Base-by-base conservation (phyloP, 441 rosid genomes). In the Gossypium lobatum region DNA sequence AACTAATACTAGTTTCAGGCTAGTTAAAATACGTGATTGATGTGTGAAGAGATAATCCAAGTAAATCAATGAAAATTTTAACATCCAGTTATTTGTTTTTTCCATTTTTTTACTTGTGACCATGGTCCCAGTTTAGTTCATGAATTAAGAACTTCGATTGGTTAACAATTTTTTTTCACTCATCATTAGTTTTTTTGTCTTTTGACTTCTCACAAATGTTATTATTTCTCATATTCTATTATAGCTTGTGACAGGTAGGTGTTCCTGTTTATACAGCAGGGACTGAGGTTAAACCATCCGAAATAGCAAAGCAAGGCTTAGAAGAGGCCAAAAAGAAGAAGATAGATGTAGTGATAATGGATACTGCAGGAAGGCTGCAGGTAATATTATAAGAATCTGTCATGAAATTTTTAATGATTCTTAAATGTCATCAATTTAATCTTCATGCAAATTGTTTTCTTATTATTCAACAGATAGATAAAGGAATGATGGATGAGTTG, bases 341-440 rank as follows among this genome's bases (percentile, higher is more conserved):
- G 45, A 70, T 91, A 9, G 99, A 95, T 82, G 92, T 95, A 34
- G 91, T 95, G 75, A 87, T 93, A 23, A 86, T 95, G 82, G 99
- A 95, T 78, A 95, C 99, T 34, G 99, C 99, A 53, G 99, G 99
- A 79, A 86, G 99, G 82, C 96, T 95, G 77, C 99, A 95, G 97
- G 99, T 93, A 80, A 72, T 55, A 9, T 58, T 64, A 46, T n/a
- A 70, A 52, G 34, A 57, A 52, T 9, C 52, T 50, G 25, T 31
- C 37, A 60, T 76, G 71, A 55, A 73, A 16, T 37, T 76, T 37
- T 46, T 17, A 39, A 7, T 53, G 23, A 11, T 58, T 72, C 52
- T 57, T 65, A 57, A 63, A 39, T 48, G 69, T 34, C 26, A 21
- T 28, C 3, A 1, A 31, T 13, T 34, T 31, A 20, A 48, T 37